A percentile compares a stretch with the other conserved stretches of the same genome.
phyloP scores from a whole-genome alignment of 169 alveolate species.

The Amoebophrya sp. region DNA sequence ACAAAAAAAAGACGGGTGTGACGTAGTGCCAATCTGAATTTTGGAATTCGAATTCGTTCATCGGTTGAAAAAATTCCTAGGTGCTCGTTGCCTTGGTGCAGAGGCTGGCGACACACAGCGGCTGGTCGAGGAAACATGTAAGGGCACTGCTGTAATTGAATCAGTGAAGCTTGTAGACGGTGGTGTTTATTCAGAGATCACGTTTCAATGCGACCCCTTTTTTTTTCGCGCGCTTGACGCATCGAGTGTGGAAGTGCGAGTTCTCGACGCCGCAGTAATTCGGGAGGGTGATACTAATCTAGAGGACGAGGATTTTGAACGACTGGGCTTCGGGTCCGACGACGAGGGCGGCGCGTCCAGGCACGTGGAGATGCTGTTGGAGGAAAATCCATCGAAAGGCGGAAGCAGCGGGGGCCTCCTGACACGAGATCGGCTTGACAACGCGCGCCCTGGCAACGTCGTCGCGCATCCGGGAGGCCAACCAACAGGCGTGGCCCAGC shows the following conservation, averaged over 20 bases:
- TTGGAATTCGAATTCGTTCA: too few species aligned
- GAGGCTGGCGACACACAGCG: neutral
- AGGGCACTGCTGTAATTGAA: neutral
- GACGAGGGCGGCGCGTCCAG: too few species aligned
- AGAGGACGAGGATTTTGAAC: neutral
- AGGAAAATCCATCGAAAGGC: neutral
- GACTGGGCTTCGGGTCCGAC: neutral
- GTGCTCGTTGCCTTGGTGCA: neutral
- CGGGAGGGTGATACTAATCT: neutral
- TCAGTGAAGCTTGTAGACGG: neutral
- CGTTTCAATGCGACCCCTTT: constrained; percentile 3
- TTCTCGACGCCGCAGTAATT: neutral
- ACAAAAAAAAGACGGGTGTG: too few species aligned
- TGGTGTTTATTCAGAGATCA: neutral
- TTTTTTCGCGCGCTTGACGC: neutral
- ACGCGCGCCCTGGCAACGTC: neutral
- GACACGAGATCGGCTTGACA: neutral
- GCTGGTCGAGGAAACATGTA: neutral
- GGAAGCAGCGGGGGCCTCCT: neutral
- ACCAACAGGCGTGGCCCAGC: too few species aligned
- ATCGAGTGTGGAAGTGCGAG: neutral
- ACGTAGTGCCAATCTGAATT: too few species aligned
- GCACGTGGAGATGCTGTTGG: neutral
- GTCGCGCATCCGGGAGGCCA: too few species aligned
- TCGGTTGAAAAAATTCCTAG: too few species aligned